A percentile compares a stretch with the other conserved stretches of the same genome.
These are phyloP conservation scores for Sporothrix humicola DNA, from an alignment of 2,329 filamentous ascomycete species.

Conservation along the genomic window DNA sequence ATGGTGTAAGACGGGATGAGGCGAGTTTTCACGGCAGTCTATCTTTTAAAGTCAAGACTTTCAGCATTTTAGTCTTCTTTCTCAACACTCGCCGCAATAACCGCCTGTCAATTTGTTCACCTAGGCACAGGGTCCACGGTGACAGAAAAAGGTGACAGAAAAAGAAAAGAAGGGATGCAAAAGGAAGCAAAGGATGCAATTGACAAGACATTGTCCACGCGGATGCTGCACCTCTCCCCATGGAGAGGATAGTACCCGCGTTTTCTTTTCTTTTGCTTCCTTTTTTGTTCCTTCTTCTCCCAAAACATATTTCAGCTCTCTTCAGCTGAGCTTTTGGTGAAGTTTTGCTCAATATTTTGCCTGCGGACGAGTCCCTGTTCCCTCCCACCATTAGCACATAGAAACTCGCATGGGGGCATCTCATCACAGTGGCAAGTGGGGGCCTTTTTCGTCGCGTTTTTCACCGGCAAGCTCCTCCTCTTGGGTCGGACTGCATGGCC, in stretches of 20 bases:
- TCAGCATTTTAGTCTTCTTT: neutral
- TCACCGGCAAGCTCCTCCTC: neutral
- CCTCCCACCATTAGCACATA: conserved; percentile 21
- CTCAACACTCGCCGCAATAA: neutral
- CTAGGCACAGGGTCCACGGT: neutral
- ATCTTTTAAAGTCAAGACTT: neutral
- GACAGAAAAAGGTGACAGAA: neutral
- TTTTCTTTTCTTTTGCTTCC: too few species aligned
- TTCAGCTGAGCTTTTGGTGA: neutral
- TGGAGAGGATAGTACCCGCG: too few species aligned
- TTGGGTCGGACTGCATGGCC: conserved; percentile 14
- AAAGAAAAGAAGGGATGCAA: neutral
- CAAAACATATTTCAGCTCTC: neutral
- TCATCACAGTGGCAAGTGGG: neutral
- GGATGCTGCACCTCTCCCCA: too few species aligned
- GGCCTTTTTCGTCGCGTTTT: neutral
- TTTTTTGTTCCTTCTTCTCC: too few species aligned
- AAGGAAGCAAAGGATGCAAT: neutral
- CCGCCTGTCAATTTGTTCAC: neutral
- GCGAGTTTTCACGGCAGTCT: neutral
- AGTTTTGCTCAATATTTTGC: neutral
- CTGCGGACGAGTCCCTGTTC: neutral
- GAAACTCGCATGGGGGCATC: conserved; percentile 3
- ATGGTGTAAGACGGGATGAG: neutral
- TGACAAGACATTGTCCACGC: neutral